phyloP scores from a whole-genome alignment of 768 basidiomycete genomes.

The Trametes sanguinea region DNA sequence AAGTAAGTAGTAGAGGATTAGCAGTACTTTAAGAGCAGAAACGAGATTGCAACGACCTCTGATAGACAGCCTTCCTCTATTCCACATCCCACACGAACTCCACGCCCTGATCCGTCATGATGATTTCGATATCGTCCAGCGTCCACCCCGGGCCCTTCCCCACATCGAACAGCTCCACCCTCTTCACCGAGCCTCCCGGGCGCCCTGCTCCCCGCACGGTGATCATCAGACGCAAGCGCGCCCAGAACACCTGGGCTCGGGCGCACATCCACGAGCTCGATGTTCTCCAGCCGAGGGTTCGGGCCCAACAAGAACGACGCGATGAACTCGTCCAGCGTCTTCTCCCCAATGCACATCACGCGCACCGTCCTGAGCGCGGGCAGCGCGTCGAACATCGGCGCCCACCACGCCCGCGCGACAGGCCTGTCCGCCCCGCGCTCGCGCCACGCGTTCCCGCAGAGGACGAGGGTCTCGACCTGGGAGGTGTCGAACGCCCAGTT shows the following conservation, averaged over 20 bases:
- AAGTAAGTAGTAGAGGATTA: too few species aligned
- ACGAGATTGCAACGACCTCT: too few species aligned
- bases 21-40: too few species aligned
- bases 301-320: not conserved
- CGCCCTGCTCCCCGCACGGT: not conserved
- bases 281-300: constrained; percentile 1
- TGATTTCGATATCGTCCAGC: not conserved
- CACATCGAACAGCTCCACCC: constrained; percentile 5
- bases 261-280: not conserved
- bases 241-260: not conserved
- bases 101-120: too few species aligned
- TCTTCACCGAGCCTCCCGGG: not conserved
- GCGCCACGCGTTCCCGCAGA: not conserved
- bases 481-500: constrained; percentile 5
- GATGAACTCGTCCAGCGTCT: not conserved
- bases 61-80: too few species aligned
- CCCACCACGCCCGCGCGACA: not conserved
- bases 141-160: not conserved
- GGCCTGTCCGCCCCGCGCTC: not conserved
- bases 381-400: not conserved
- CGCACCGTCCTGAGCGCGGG: constrained; percentile 6
- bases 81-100: too few species aligned
- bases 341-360: not conserved
- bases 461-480: constrained; percentile 6
- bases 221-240: not conserved